These are phyloP conservation scores for Mycena capillaripes DNA, from an alignment of 768 basidiomycete genomes.

Conservation along the genomic window DNA sequence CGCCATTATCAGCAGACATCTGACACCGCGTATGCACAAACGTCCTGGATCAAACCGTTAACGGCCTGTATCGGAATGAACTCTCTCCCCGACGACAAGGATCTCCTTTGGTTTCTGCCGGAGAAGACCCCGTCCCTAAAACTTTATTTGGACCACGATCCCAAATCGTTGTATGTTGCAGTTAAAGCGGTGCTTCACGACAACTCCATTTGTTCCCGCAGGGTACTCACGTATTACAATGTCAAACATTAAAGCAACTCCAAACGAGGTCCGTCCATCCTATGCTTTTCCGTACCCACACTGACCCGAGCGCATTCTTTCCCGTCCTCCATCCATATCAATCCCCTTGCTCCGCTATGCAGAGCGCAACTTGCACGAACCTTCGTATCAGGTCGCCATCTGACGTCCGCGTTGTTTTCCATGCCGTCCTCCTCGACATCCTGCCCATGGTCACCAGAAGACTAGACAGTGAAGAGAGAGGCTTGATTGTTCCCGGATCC, in stretches of 20 bases:
- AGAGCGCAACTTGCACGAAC: slow-evolving; percentile 65
- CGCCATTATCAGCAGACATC: slow-evolving; percentile 35
- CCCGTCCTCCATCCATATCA: slow-evolving; percentile 31
- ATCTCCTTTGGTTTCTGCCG: slow-evolving; percentile 44
- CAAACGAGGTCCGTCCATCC: slow-evolving; percentile 29
- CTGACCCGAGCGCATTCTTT: not conserved
- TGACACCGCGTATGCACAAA: slow-evolving; percentile 36
- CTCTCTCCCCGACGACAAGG: slow-evolving; percentile 43
- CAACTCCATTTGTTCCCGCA: slow-evolving; percentile 35
- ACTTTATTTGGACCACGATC: slow-evolving; percentile 56
- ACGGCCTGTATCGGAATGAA: slow-evolving; percentile 47
- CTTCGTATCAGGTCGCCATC: slow-evolving; percentile 66
- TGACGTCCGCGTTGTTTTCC: slow-evolving; percentile 75
- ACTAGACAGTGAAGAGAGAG: slow-evolving; percentile 82
- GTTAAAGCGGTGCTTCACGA: slow-evolving; percentile 30
- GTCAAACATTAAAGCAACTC: slow-evolving; percentile 32
- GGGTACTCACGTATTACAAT: slow-evolving; percentile 30
- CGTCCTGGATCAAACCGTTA: slow-evolving; percentile 22
- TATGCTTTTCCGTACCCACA: slow-evolving; percentile 30
- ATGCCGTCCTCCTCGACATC: slow-evolving; percentile 75
- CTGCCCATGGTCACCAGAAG: slow-evolving; percentile 86
- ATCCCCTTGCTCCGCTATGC: slow-evolving; percentile 50
- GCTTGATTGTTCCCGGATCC: slow-evolving; percentile 77
- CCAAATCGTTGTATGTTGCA: slow-evolving; percentile 11
- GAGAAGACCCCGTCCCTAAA: slow-evolving; percentile 57